Percentiles rank a stretch among this genome's conserved stretches.
phyloP scores from a whole-genome alignment of 176 grass and related monocot genomes.

The bread wheat (Triticum aestivum) region IWGSC_CS_RefSeq_v2.1 NC_057803.1:101728198-101728697 shows the following conservation, averaged over 20 bases:
- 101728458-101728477: not conserved
- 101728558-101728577: not conserved
- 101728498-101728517: slow-evolving; percentile 1
- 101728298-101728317: not conserved
- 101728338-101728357: not conserved
- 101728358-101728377: slow-evolving; percentile 9
- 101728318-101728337: not conserved
- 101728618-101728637: slow-evolving; percentile 32
- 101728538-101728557: not conserved
- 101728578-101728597: not conserved
- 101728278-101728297: not conserved
- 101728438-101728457: too few relatives aligned
- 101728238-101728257: not conserved
- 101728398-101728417: slow-evolving; percentile 31
- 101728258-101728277: not conserved
- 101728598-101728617: not conserved
- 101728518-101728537: slow-evolving; percentile 4
- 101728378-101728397: not conserved
- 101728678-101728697: not conserved
- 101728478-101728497: slow-evolving; percentile 10
- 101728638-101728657: not conserved
- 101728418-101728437: not conserved
- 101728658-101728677: not conserved
- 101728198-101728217: slow-evolving; percentile 9
- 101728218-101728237: slow-evolving; percentile 39